Evolutionary conservation across 176 grass and related monocot genomes (phyloP).

Genomic region (Elaeis guineensis): DNA sequence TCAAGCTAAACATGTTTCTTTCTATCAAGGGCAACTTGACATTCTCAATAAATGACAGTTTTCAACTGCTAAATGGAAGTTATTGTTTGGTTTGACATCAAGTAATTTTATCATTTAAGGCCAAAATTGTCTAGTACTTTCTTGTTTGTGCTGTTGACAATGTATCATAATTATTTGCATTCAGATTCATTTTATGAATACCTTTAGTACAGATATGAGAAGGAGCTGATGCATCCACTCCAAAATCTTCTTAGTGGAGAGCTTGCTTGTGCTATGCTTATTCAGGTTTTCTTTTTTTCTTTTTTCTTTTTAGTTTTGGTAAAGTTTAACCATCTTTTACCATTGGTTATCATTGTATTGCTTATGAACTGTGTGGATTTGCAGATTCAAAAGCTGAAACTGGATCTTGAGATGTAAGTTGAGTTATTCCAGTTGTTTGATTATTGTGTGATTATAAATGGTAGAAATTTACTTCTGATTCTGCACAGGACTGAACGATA

Average conservation of each 20-base stretch:
- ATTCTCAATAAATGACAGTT: too few relatives aligned
- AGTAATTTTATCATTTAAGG: too few relatives aligned
- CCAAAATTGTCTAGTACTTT: too few relatives aligned
- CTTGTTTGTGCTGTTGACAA: too few relatives aligned
- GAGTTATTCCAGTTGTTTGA: slow-evolving; percentile 7
- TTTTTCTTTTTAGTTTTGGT: neutral
- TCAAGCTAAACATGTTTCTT: too few relatives aligned
- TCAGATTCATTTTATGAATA: neutral
- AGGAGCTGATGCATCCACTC: slow-evolving; percentile 70
- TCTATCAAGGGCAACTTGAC: too few relatives aligned
- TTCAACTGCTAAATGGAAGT: too few relatives aligned
- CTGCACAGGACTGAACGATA: slow-evolving; percentile 5
- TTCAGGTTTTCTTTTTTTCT: slow-evolving; percentile 50
- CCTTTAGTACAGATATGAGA: slow-evolving; percentile 71
- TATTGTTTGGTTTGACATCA: too few relatives aligned
- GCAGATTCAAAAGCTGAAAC: slow-evolving; percentile 94
- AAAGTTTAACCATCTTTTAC: slow-evolving; percentile 1
- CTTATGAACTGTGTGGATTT: slow-evolving; percentile 12
- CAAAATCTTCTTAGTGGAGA: slow-evolving; percentile 64
- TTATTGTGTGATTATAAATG: neutral
- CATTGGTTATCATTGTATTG: neutral
- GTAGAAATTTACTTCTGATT: neutral
- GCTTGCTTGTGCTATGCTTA: slow-evolving; percentile 89
- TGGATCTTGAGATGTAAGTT: slow-evolving; percentile 94
- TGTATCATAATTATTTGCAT: too few relatives aligned